Percentiles rank a stretch among this genome's conserved stretches.
Evolutionary conservation across 192 early-diverging fungal genomes (phyloP).

Genomic region (Endogone sp.): DNA sequence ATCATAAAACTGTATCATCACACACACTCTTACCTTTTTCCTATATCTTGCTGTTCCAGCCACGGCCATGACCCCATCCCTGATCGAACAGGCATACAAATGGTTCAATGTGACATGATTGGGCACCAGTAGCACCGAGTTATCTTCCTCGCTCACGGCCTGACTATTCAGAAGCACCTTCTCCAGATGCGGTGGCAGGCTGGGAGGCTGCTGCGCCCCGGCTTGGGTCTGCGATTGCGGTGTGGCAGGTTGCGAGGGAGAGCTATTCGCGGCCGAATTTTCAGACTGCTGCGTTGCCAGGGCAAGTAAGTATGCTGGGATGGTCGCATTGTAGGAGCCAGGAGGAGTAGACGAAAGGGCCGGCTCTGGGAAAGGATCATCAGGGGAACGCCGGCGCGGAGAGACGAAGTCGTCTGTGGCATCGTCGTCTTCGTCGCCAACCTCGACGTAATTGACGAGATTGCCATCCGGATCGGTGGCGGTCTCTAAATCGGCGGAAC

Average conservation of each 20-base stretch:
- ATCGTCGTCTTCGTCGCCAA: constrained; percentile 58
- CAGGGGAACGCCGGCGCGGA: not conserved
- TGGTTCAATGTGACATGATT: constrained; percentile 95
- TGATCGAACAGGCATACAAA: constrained; percentile 92
- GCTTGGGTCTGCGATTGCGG: constrained; percentile 5
- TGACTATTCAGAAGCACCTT: constrained; percentile 85
- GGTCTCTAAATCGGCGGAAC: constrained; percentile 84
- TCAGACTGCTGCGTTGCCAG: constrained; percentile 11
- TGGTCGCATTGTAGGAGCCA: constrained; percentile 32
- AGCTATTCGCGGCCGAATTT: not conserved
- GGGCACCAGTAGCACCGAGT: constrained; percentile 76
- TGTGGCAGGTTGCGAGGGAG: constrained; percentile 4
- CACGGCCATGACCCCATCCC: constrained; percentile 94
- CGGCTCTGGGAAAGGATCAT: not conserved
- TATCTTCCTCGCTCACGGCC: constrained; percentile 71
- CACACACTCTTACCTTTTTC: constrained; percentile 80
- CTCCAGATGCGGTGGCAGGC: constrained; percentile 89
- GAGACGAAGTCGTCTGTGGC: not conserved
- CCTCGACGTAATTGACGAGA: constrained; percentile 92
- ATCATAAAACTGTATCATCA: no score
- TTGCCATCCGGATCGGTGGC: constrained; percentile 94
- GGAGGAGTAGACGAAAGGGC: constrained; percentile 13
- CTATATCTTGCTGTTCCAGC: constrained; percentile 87
- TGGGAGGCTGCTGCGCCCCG: constrained; percentile 61
- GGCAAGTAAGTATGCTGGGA: constrained; percentile 26